Evolutionary conservation across 768 basidiomycete genomes (phyloP), one percentile per base, ranked within the genome.

Genomic region (Floccularia luteovirens): DNA sequence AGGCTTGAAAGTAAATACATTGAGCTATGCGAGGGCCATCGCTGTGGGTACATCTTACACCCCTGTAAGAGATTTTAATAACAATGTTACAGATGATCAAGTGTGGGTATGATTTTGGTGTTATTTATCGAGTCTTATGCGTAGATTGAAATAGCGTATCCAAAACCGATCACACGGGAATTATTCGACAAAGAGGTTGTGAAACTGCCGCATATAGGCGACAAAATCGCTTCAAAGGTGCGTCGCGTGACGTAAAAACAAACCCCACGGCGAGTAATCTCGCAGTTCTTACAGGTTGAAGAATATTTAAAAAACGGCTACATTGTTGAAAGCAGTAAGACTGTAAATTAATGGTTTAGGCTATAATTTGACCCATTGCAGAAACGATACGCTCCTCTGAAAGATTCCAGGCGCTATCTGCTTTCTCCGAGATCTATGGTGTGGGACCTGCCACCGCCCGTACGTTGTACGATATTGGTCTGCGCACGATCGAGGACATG

Each of bases 391-490:
- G 59, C 4, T 51, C 53, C 4, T 77, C 77, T 1, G 46, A 66
- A 19, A 75, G 82, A 24, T 87, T 74, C 53, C 58, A 64, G 37
- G 57, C 75, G 0, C 67, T 90, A 5, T 69, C 70, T 5, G 50
- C 62, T 0, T 86, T 91, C 50, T 62, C 71, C 11, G 65, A 73
- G 4, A 59, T 91, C 41, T 78, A 91, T 39, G 81, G 85, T 6
- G 79, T 91, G 24, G 89, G 89, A 5, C 67, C 87, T 0, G 57
- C 62, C n/a, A 84, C 71, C 5, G 84, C 89, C 4, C 71, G 77
- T 4, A 62, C 69, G 27, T 66, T 89, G 3, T 86, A 80, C 54
- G 72, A 72, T 23, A 62, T 71, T 31, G 82, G 82, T 2, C 57
- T 88, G 31, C 75, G 86, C 24, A 82, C 75, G 0, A 54, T 90